Base-by-base conservation (phyloP, 1,284 basidiomycete species). In the Ustilago trichophora region DNA sequence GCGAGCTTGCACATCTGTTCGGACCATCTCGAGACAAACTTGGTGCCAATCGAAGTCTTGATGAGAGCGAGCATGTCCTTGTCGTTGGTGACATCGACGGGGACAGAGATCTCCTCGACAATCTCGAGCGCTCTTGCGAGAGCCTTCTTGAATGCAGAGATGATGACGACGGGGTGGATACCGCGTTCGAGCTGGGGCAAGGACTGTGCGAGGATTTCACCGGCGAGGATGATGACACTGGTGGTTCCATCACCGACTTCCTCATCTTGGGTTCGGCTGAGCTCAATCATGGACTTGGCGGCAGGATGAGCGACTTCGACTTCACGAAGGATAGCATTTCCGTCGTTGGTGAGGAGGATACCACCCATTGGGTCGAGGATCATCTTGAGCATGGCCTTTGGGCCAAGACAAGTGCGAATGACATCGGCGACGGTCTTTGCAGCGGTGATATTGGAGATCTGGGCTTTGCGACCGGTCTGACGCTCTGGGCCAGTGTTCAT, bases 361-460 rank as follows among this genome's bases (percentile, higher is more conserved):
- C 76, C 76, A 18, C 75, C 80, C 72, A 79, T 76, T 51, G 81
- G 80, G 84, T 98, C 93, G 42, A 97, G 84, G 75, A 98, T 97
- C 95, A 98, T 98, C 86, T 98, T 98, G 65, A 98, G 86, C 95
- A 98, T 98, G 36, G 94, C 89, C 82, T 96, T 95, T 4, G 95
- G 95, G 6, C 96, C 95, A 27, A 98, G 84, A 87, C 95, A 98
- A 74, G 94, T 98, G 66, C 94, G 84, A 76, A 98, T 98, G n/a
- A 98, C 93, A 86, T 98, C 95, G 72, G 95, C 92, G 3, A 98
- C 95, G 15, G 93, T 97, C 91, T 98, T 98, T 38, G 93, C 94
- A 13, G 95, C 93, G 3, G 91, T 93, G 83, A 98, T 98, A 83
- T 98, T 98, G 54, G 92, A 93, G 55, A 92, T 90, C 85, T 97